Base-by-base conservation (phyloP, 495 filamentous ascomycete species). In the Aspergillus coremiiformis region DNA sequence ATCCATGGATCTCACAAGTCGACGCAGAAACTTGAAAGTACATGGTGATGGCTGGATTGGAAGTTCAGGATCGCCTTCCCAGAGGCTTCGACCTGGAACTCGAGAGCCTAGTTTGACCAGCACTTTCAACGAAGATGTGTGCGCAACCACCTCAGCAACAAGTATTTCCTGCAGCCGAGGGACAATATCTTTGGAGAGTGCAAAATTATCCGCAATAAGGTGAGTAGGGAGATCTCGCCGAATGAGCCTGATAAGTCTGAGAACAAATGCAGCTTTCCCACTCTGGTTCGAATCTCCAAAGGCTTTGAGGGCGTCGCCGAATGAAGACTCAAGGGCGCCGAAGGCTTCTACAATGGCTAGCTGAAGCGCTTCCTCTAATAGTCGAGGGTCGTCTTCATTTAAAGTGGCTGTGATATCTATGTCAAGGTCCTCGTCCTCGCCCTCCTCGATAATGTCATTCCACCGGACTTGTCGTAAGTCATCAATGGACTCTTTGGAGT, bases 21-120 rank as follows among this genome's bases (percentile, higher is more conserved):
- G 78, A 24, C 83, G 79, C 37, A 96, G 62, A 47, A 92, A 85
- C 53, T 78, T 79, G 65, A 96, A 94, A 2, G 83, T 78, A 23
- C 77, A 75, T 0, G 88, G 83, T 1, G 90, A 90, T 0, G 91
- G 90, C 55, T 90, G 88, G n/a, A 83, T 72, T 0, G 93, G 93
- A 22, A 95, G 61, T 29, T 78, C 75, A 0, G 88, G 90, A 17
- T 78, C 71, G 0, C 85, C 85, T 59, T 93, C 89, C 89, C 88
- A 95, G 1, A 95, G 75, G 1, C 76, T 72, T 52, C 79, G 70
- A 15, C 82, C 70, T 46, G 66, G 71, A 0, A 74, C 47, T n/a
- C 22, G 59, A 21, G 58, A 45, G 1, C 55, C 55, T 12, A 48
- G 24, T 11, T 24, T 23, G 14, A 29, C 15, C 19, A 49, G 26